These are phyloP conservation scores for Penicillium pancosmium DNA, from an alignment of 495 filamentous ascomycete genomes.

Conservation along the genomic window DNA sequence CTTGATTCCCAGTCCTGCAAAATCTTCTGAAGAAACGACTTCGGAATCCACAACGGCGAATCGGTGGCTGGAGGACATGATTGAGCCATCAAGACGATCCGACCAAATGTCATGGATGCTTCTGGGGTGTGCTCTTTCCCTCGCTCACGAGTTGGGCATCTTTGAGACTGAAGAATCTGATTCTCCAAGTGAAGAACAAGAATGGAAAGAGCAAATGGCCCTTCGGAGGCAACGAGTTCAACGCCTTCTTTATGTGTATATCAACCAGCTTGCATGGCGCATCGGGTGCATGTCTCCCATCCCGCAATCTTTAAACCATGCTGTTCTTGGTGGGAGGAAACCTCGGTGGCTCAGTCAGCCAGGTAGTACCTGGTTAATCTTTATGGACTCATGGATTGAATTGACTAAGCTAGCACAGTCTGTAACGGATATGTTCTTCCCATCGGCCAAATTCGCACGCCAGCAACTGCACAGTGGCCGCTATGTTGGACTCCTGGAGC, in stretches of 20 bases:
- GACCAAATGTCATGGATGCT: conserved; percentile 63
- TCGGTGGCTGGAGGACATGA: conserved; percentile 50
- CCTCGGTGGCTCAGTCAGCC: conserved; percentile 31
- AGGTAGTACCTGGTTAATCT: conserved; percentile 43
- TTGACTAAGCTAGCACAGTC: conserved; percentile 56
- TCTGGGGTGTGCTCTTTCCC: conserved; percentile 52
- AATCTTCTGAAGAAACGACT: conserved; percentile 19
- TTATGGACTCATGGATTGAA: conserved; percentile 57
- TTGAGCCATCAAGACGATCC: conserved; percentile 54
- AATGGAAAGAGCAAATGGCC: conserved; percentile 40
- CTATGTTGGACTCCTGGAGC: conserved; percentile 55
- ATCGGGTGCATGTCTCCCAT: conserved; percentile 57
- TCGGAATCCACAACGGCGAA: conserved; percentile 30
- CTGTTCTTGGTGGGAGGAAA: conserved; percentile 39
- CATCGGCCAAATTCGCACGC: conserved; percentile 53
- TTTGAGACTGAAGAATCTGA: conserved; percentile 46
- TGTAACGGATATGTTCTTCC: conserved; percentile 57
- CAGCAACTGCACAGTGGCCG: conserved; percentile 54
- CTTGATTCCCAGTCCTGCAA: conserved; percentile 30
- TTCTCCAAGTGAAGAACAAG: conserved; percentile 26
- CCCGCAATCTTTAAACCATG: conserved; percentile 51
- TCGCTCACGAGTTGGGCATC: conserved; percentile 54
- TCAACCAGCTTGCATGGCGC: conserved; percentile 56
- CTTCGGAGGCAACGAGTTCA: conserved; percentile 48
- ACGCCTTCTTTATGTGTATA: conserved; percentile 54